A percentile compares a stretch with the other conserved stretches of the same genome.
phyloP scores from a whole-genome alignment of 805 yeast genomes.

The Kuraishia floccosa region DNA sequence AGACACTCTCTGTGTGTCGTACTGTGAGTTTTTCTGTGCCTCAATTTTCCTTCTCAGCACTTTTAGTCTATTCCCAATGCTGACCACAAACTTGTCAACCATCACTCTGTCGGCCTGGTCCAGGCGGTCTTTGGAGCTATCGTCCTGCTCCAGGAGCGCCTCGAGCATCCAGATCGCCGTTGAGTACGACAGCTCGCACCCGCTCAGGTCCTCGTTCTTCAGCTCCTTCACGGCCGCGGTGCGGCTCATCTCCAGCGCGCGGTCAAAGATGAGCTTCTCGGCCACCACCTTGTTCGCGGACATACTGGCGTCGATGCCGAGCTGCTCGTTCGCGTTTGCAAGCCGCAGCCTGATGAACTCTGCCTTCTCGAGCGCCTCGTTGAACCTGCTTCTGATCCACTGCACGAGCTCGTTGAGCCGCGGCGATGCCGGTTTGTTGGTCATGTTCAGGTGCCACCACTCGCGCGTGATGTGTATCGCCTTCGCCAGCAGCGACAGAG shows the following conservation, averaged over 20 bases:
- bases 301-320: constrained; percentile 4
- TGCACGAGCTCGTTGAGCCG: constrained; percentile 66
- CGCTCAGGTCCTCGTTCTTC: constrained; percentile 55
- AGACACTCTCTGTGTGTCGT: not conserved
- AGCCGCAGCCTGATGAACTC: constrained; percentile 58
- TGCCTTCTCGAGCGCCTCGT: constrained; percentile 82
- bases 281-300: constrained; percentile 27
- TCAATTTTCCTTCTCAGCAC: constrained; percentile 53
- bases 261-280: constrained; percentile 80
- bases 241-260: constrained; percentile 89
- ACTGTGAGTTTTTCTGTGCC: constrained; percentile 4
- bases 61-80: constrained; percentile 73
- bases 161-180: constrained; percentile 95
- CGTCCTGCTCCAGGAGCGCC: constrained; percentile 51
- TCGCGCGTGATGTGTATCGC: constrained; percentile 80
- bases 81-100: constrained; percentile 70
- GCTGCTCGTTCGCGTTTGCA: constrained; percentile 33
- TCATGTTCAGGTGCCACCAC: constrained; percentile 68
- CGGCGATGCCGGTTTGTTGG: constrained; percentile 20
- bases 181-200: constrained; percentile 82
- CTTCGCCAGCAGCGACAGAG: constrained; percentile 67
- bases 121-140: constrained; percentile 29
- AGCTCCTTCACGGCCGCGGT: constrained; percentile 86
- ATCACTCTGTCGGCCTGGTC: constrained; percentile 66
- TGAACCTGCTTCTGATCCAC: constrained; percentile 84